phyloP scores from a whole-genome alignment of 2,329 filamentous ascomycete species.

The Macrophomina phaseolina region DNA sequence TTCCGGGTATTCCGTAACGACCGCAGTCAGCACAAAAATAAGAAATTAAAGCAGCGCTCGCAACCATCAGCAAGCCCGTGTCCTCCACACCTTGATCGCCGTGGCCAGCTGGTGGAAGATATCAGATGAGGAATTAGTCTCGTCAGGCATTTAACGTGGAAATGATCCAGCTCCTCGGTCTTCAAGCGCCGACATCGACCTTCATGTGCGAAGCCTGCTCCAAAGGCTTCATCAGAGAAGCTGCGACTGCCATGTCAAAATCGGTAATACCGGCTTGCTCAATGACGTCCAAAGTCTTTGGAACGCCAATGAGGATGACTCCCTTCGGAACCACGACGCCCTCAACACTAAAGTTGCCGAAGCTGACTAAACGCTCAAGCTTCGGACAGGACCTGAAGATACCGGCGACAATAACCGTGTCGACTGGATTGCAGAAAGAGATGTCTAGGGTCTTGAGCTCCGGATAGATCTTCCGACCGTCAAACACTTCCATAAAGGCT shows the following conservation, averaged over 20 bases:
- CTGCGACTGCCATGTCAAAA: neutral
- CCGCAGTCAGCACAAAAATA: too few species aligned
- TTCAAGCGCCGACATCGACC: conserved; percentile 7
- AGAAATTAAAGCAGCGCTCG: too few species aligned
- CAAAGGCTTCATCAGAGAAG: conserved; percentile 18
- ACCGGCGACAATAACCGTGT: conserved; percentile 66
- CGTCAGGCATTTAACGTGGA: too few species aligned
- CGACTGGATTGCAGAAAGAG: conserved; percentile 74
- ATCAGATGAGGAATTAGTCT: too few species aligned
- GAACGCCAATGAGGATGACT: conserved; percentile 65
- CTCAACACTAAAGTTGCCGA: conserved; percentile 66
- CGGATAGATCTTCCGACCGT: conserved; percentile 64
- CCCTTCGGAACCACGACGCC: conserved; percentile 62
- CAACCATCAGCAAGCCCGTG: too few species aligned
- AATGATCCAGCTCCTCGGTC: neutral
- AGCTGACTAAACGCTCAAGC: conserved; percentile 63
- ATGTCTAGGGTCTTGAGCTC: conserved; percentile 75
- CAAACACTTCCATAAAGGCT: conserved; percentile 78
- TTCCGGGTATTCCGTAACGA: too few species aligned
- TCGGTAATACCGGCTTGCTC: conserved; percentile 53
- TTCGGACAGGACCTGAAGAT: conserved; percentile 70
- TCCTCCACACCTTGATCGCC: too few species aligned
- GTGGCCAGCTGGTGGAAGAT: too few species aligned
- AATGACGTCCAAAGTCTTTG: conserved; percentile 63
- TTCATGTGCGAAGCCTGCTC: conserved; percentile 2